These are phyloP conservation scores for Aspergillus versicolor DNA, from an alignment of 2,329 filamentous ascomycete genomes.

Conservation along the genomic window DNA sequence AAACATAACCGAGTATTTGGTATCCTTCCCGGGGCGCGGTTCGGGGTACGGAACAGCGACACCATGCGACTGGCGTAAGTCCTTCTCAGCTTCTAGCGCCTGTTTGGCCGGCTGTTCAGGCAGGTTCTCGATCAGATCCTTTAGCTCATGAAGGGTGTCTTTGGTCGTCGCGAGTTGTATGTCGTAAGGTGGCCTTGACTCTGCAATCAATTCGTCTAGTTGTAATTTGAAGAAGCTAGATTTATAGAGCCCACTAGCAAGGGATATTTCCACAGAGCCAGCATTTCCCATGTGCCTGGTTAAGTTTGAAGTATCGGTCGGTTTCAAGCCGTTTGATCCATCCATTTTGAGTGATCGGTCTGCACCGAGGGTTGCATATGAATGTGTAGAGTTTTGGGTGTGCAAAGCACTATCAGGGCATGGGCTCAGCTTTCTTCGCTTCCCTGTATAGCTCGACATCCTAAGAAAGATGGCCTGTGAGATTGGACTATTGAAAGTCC, in stretches of 20 bases:
- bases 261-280: constrained; percentile 35
- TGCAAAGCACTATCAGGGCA: constrained; percentile 14
- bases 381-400: constrained; percentile 12
- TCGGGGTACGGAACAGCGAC: constrained; percentile 80
- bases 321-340: constrained; percentile 14
- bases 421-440: constrained; percentile 50
- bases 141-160: constrained; percentile 54
- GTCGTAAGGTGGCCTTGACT: constrained; percentile 59
- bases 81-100: constrained; percentile 65
- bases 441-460: constrained; percentile 40
- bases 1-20: constrained; percentile 79
- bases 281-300: constrained; percentile 23
- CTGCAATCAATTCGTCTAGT: constrained; percentile 61
- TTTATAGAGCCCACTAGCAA: constrained; percentile 58
- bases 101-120: constrained; percentile 50
- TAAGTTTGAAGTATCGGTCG: neutral
- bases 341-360: constrained; percentile 15
- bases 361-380: constrained; percentile 25
- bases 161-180: constrained; percentile 56
- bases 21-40: constrained; percentile 72
- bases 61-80: constrained; percentile 64
- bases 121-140: constrained; percentile 57
- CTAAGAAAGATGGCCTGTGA: neutral
- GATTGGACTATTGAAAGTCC: neutral
- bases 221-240: constrained; percentile 68